These are phyloP conservation scores for Candida glaebosa DNA, from an alignment of 805 yeast genomes.

Conservation along the genomic window DNA sequence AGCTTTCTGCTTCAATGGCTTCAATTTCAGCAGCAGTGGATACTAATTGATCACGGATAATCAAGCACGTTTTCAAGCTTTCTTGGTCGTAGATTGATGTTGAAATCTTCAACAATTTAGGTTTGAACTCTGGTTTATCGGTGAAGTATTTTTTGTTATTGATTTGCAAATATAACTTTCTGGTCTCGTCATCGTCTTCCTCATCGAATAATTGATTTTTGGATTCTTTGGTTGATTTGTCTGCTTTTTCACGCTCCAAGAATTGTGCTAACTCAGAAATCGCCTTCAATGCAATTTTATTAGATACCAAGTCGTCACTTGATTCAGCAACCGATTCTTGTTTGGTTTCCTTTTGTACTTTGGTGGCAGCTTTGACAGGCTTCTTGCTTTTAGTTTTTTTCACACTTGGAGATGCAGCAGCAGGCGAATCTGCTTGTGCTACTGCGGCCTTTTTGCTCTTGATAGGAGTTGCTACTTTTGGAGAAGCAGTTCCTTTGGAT, in stretches of 20 bases:
- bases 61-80: conserved; percentile 55
- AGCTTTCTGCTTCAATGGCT: conserved; percentile 43
- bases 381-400: conserved; percentile 13
- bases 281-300: conserved; percentile 42
- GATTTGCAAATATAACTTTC: conserved; percentile 55
- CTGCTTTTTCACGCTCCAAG: conserved; percentile 32
- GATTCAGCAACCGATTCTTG: conserved; percentile 1
- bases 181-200: conserved; percentile 50
- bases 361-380: conserved; percentile 4
- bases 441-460: conserved; percentile 19
- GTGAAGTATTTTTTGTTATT: conserved; percentile 65
- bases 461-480: conserved; percentile 23
- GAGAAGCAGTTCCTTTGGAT: conserved; percentile 24
- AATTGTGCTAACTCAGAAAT: conserved; percentile 64
- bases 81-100: conserved; percentile 42
- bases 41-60: conserved; percentile 60
- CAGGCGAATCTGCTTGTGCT: conserved; percentile 17
- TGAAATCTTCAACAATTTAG: conserved; percentile 44
- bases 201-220: conserved; percentile 48
- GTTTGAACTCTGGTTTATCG: conserved; percentile 56
- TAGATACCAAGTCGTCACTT: conserved; percentile 14
- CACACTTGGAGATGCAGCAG: conserved; percentile 21
- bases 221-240: conserved; percentile 26
- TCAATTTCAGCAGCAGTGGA: conserved; percentile 43
- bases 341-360: conserved; percentile 2